Percentiles rank a stretch among this genome's conserved stretches.
These are phyloP conservation scores for Mortierella hygrophila DNA, from an alignment of 192 early-diverging fungal genomes.

Conservation along the genomic window DNA sequence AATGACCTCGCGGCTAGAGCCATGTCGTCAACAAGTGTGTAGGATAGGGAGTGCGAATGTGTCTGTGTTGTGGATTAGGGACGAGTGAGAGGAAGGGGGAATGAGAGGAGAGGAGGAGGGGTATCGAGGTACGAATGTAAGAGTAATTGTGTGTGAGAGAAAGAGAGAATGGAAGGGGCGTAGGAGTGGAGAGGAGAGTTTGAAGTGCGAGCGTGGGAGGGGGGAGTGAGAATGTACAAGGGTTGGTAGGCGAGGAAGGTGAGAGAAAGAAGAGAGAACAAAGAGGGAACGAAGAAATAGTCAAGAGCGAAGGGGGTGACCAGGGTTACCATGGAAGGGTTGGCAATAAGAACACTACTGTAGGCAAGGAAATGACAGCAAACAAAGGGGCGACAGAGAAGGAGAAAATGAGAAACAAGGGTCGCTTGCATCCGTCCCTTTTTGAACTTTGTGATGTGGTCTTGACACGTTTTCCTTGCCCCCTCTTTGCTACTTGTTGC, in stretches of 20 bases:
- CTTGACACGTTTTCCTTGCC: not conserved
- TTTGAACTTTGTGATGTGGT: not conserved
- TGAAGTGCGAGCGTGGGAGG: not conserved
- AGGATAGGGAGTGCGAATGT: not conserved
- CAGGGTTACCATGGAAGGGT: not conserved
- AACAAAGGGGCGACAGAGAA: not conserved
- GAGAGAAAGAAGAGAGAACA: not conserved
- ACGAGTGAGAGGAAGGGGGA: not conserved
- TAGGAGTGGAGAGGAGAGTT: not conserved
- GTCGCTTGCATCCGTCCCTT: not conserved
- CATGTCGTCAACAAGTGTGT: constrained; percentile 15
- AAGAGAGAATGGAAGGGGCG: not conserved
- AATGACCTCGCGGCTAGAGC: constrained; percentile 34
- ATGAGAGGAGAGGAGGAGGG: not conserved
- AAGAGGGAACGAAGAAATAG: not conserved
- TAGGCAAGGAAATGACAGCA: not conserved
- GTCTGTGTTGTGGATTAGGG: not conserved
- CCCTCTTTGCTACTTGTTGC: not conserved
- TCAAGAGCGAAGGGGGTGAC: not conserved
- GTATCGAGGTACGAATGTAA: not conserved
- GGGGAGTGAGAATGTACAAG: not conserved
- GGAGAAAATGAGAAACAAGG: not conserved
- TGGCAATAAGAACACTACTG: no score
- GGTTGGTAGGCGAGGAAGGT: not conserved
- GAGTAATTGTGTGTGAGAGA: not conserved